These are phyloP conservation scores for Phytophthora sojae DNA, from an alignment of 352 stramenopile genomes.

Conservation along the genomic window DNA sequence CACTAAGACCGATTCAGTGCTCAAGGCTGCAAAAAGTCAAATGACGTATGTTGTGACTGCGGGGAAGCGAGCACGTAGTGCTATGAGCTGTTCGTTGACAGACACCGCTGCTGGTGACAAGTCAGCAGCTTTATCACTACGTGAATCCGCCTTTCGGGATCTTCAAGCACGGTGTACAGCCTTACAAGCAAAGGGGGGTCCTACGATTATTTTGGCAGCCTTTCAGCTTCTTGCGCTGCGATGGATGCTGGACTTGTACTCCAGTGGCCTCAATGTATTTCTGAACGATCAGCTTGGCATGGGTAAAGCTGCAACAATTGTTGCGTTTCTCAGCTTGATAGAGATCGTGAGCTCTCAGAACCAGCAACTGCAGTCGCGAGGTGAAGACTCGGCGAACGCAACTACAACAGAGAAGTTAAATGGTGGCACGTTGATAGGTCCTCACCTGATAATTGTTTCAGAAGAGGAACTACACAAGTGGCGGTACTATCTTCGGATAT, in stretches of 20 bases:
- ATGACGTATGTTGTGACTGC: conserved; percentile 57
- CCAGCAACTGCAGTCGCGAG: conserved; percentile 12
- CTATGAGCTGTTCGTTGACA: conserved; percentile 41
- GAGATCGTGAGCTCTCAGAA: conserved; percentile 45
- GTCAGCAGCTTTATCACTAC: conserved; percentile 21
- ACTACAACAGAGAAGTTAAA: conserved; percentile 1
- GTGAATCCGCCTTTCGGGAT: conserved; percentile 36
- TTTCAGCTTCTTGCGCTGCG: conserved; percentile 83
- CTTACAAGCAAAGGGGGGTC: conserved; percentile 30
- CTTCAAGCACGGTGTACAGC: conserved; percentile 37
- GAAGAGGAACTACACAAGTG: conserved; percentile 86
- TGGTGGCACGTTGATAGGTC: conserved; percentile 27
- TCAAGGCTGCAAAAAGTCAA: conserved; percentile 35
- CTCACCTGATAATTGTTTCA: conserved; percentile 83
- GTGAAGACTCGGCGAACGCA: conserved; percentile 1
- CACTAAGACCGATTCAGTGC: conserved; percentile 18
- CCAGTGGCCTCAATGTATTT: conserved; percentile 70
- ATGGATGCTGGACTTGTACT: conserved; percentile 85
- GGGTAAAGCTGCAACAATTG: conserved; percentile 82
- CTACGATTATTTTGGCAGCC: conserved; percentile 61
- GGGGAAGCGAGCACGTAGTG: conserved; percentile 57
- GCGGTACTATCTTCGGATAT: conserved; percentile 71
- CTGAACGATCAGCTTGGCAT: conserved; percentile 90
- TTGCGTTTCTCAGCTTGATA: conserved; percentile 75
- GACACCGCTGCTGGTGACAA: conserved; percentile 16